Conservation (phyloP, 2,329 filamentous ascomycete species). For the Phyllosticta paracitricarpa region DNA sequence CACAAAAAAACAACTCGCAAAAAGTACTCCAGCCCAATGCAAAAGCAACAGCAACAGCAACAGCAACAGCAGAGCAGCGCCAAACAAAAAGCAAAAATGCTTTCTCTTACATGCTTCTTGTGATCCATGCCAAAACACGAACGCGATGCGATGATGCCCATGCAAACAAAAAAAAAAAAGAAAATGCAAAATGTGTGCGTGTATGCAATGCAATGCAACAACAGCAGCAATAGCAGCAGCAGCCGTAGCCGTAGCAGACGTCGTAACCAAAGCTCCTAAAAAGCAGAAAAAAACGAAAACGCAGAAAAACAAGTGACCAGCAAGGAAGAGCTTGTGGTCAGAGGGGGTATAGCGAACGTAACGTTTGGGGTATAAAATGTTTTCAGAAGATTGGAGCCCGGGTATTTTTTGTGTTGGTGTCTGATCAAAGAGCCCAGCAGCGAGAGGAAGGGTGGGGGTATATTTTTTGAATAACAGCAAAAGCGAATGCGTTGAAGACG, state of each 20-base stretch:
- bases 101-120: too few species aligned
- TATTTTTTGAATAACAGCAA: not conserved
- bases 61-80: too few species aligned
- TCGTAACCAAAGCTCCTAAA: not conserved
- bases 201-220: not conserved
- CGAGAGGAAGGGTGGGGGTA: not conserved
- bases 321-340: not conserved
- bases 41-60: too few species aligned
- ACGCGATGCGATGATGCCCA: not conserved
- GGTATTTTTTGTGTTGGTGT: not conserved
- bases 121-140: too few species aligned
- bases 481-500: not conserved
- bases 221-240: not conserved
- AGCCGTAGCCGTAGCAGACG: not conserved
- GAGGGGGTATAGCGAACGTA: not conserved
- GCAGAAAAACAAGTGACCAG: not conserved
- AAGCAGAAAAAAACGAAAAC: not conserved
- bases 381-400: not conserved
- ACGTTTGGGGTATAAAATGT: not conserved
- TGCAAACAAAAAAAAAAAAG: not conserved
- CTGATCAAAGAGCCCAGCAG: not conserved
- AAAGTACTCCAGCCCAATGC: not conserved
- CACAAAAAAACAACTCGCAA: not conserved
- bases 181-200: not conserved
- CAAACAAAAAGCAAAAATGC: too few species aligned